Evolutionary conservation across 116 monocot species (phyloP), one percentile per base, ranked within the genome.

Genomic region (Posidonia oceanica): DNA sequence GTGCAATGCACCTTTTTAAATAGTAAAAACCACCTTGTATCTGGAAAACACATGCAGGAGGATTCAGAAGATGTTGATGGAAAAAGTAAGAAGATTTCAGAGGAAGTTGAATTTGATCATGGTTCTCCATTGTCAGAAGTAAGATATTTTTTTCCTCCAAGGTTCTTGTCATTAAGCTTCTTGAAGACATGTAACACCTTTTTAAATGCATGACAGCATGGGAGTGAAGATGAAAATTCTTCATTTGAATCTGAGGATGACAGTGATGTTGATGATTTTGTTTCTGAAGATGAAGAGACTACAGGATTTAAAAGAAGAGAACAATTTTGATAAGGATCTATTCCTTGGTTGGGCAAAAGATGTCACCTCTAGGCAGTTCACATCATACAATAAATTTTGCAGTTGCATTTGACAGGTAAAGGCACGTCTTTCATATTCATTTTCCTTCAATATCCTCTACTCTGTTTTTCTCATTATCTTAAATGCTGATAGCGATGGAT

Each of bases 161-260:
- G 8, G 14, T 57, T 39, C 7, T 70, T 39, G 38, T 39, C 15
- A 39, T 40, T 70, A 3, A 57, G 18, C n/a, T 11, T 70, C 15
- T 57, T 36, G 55, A 38, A 68, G 21, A 11, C 23, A 55, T 70
- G 15, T 57, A 70, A 39, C 17, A 39, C 39, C 6, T 70, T 70
- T 57, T 18, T 17, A 57, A 70, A 57, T 70, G 39, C 20, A 36
- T 48, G 14, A 23, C 54, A 70, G 57, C 16, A 39, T 70, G 67
- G 48, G 48, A 42, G 23, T 48, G 66, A 48, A 6, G 67, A 67
- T 21, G 67, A 67, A 21, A 42, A 67, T 3, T 48, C 37, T 39
- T 70, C 70, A 15, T 70, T 57, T 20, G 57, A 57, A 58, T 70
- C 70, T 16, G 57, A 69, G 14, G 37, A 39, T 36, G 14, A 51